Base-by-base conservation (phyloP, 2,329 filamentous ascomycete species). In the Aspergillus carbonarius region DNA sequence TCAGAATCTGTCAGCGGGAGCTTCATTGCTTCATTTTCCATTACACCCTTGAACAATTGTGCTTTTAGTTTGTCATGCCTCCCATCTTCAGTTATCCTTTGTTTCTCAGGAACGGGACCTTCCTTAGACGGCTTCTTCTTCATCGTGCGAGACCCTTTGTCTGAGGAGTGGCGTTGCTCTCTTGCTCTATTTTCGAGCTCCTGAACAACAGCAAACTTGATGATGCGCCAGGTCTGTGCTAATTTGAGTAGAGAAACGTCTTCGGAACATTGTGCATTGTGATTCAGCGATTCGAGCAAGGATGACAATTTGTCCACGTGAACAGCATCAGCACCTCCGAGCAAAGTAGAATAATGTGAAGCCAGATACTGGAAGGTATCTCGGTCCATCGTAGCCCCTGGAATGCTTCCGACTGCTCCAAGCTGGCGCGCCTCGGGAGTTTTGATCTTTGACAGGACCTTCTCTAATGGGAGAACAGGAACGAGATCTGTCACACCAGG, bases 221-320 rank as follows among this genome's bases (percentile, higher is more conserved):
- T 70, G 20, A 87, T 79, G 55, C 79, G 80, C 85, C 85, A 88
- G 18, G 83, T 83, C 62, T 86, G 82, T 32, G 85, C 82, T 47
- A 84, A 72, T 55, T 81, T 78, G 63, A 81, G 75, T 61, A 81
- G 72, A 39, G 79, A 78, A 34, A 79, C 78, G 57, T 77, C 73
- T 60, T 84, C 78, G 25, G 83, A 83, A 62, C 81, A 78, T 47
- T 78, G 73, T 5, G 82, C 82, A 70, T 87, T 87, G 34, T 80
- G 76, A 54, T 81, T 76, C 51, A 86, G 80, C 5, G 78, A 76
- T 9, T 77, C 74, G 18, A 76, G 61, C 42, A 81, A 62, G 8
- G 66, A 66, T 10, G 64, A 68, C 35, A 79, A 60, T 8, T 66
- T 61, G 54, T 72, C 63, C 12, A 57, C 63, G 39, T 60, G 63